phyloP scores from a whole-genome alignment of 73 alveolate genomes.

The Paramecium caudatum region DNA sequence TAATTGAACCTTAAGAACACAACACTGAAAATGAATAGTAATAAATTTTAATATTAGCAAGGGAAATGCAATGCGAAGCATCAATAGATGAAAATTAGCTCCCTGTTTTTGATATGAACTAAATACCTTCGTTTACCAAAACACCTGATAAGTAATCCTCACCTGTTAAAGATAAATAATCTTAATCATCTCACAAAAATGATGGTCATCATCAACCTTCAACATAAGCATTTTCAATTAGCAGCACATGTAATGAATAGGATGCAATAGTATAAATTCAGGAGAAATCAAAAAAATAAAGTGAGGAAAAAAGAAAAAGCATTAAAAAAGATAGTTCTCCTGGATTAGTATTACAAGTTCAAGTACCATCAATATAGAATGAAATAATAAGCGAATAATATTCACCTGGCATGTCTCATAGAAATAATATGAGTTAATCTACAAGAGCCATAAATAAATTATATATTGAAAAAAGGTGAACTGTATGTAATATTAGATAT shows the following conservation, averaged over 20 bases:
- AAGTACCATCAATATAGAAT: conserved; percentile 23
- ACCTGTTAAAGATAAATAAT: not conserved
- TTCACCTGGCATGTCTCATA: conserved; percentile 24
- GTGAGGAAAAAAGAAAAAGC: conserved; percentile 17
- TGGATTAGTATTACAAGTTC: not conserved
- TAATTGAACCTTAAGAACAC: not conserved
- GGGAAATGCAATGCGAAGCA: conserved; percentile 46
- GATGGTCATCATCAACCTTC: not conserved
- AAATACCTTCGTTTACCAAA: not conserved
- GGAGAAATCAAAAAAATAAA: not conserved
- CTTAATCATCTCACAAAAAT: not conserved
- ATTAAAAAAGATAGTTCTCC: no score
- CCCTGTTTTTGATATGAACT: conserved; percentile 22
- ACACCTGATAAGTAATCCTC: conserved; percentile 44
- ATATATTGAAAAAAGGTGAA: not conserved
- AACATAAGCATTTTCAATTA: conserved; percentile 16
- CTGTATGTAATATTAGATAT: not conserved
- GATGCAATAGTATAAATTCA: not conserved
- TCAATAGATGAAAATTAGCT: conserved; percentile 4
- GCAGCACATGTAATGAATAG: conserved; percentile 3
- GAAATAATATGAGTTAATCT: conserved; percentile 9
- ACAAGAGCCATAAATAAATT: not conserved
- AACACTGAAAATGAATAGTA: conserved; percentile 44
- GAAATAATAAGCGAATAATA: conserved; percentile 30
- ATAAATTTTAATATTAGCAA: not conserved